Conservation (phyloP, 345 rosid species). For the Brassica carinata region DNA sequence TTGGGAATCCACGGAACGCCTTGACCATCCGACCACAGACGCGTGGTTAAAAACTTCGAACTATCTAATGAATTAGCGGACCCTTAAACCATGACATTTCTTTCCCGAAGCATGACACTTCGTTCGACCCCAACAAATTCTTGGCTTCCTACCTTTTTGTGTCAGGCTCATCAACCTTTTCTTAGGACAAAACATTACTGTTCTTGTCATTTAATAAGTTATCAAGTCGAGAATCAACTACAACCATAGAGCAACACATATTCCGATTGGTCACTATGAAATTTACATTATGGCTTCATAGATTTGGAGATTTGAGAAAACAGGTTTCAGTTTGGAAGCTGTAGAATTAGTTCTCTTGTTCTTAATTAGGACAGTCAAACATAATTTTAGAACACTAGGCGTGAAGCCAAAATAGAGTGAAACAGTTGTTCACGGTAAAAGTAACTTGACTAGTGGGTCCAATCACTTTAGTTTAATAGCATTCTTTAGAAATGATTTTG, state of each 20-base stretch:
- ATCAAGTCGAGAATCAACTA: not conserved
- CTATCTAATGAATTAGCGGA: not conserved
- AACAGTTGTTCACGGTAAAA: not conserved
- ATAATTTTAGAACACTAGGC: not conserved
- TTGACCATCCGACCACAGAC: no score
- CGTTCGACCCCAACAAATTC: not conserved
- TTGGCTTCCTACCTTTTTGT: not conserved
- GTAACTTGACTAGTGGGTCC: constrained; percentile 18
- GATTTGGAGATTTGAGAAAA: not conserved
- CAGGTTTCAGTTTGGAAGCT: not conserved
- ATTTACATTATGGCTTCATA: not conserved
- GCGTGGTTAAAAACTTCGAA: no score
- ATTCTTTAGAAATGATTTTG: constrained; percentile 32
- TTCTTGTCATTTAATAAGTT: not conserved
- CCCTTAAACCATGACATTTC: not conserved
- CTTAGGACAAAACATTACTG: not conserved
- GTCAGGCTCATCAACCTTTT: not conserved
- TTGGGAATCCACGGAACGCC: no score
- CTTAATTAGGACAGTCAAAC: not conserved
- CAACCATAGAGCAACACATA: not conserved
- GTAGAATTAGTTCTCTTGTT: not conserved
- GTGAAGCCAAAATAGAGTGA: not conserved
- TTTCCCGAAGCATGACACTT: not conserved
- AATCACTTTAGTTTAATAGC: not conserved
- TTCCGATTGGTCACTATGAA: not conserved